A percentile compares a stretch with the other conserved stretches of the same genome.
These are phyloP conservation scores for Boletus rex-veris DNA, from an alignment of 768 basidiomycete species.

Conservation along the genomic window DNA sequence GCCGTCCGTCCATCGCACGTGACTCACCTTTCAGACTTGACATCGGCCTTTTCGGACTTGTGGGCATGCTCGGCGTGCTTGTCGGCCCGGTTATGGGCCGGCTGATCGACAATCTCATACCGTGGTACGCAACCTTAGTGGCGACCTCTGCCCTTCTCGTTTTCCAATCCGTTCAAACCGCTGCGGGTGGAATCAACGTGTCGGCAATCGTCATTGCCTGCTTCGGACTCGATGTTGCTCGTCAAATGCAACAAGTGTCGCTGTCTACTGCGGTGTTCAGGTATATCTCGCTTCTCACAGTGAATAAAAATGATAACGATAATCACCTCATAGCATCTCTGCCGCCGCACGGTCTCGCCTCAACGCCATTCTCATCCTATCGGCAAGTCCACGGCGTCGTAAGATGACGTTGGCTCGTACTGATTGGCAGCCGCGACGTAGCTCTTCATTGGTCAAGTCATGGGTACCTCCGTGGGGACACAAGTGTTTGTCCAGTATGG, in stretches of 20 bases:
- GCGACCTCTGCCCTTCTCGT: constrained; percentile 44
- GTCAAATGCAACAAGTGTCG: constrained; percentile 73
- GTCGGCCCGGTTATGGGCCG: constrained; percentile 68
- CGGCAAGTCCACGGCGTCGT: constrained; percentile 38
- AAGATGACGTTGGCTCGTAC: background rate
- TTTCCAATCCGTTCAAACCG: constrained; percentile 63
- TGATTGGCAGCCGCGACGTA: constrained; percentile 6
- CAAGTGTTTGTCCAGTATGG: constrained; percentile 65
- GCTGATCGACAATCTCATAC: constrained; percentile 64
- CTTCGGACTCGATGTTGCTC: constrained; percentile 68
- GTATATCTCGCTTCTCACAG: constrained; percentile 30
- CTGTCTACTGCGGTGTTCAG: constrained; percentile 56
- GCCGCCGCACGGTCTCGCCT: constrained; percentile 60
- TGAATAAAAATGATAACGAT: constrained; percentile 7
- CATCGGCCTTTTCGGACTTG: constrained; percentile 72
- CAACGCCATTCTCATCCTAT: constrained; percentile 73
- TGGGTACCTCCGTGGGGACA: constrained; percentile 75
- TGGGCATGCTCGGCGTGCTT: constrained; percentile 70
- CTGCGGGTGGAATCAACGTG: constrained; percentile 65
- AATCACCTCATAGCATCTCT: constrained; percentile 26
- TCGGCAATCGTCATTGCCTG: constrained; percentile 67
- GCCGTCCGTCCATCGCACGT: background rate
- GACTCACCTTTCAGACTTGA: constrained; percentile 34
- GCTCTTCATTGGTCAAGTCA: constrained; percentile 77
- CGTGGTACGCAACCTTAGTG: constrained; percentile 73